Evolutionary conservation across 306 rosid species (phyloP).

Genomic region (Albizia julibrissin): DNA sequence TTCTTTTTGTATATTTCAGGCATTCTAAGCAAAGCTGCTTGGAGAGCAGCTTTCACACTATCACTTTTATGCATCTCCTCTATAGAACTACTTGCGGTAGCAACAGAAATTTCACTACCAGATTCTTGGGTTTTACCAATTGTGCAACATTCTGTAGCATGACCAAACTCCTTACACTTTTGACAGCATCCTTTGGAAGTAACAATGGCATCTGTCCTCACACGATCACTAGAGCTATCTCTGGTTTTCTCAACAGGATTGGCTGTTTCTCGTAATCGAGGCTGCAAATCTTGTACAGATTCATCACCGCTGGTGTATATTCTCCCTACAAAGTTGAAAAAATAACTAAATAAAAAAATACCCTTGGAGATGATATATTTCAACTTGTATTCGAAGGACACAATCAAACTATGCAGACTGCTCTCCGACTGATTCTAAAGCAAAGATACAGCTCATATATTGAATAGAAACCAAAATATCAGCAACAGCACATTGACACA

Average conservation of each 20-base stretch:
- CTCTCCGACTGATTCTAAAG: constrained; percentile 40
- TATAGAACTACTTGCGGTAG: constrained; percentile 48
- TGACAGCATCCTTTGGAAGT: constrained; percentile 53
- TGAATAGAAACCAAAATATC: constrained; percentile 25
- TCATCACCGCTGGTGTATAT: constrained; percentile 42
- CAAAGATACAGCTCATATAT: constrained; percentile 17
- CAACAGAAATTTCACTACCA: constrained; percentile 48
- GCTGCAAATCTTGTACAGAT: constrained; percentile 43
- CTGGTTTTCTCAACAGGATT: constrained; percentile 51
- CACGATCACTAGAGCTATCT: constrained; percentile 49
- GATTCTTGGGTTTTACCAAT: constrained; percentile 40
- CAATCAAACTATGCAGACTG: constrained; percentile 39
- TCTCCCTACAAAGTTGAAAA: constrained; percentile 44
- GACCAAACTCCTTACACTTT: constrained; percentile 66
- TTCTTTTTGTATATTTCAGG: constrained; percentile 78
- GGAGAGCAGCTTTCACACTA: constrained; percentile 78
- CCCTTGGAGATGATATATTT: constrained; percentile 38
- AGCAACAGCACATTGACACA: constrained; percentile 15
- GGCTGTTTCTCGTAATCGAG: constrained; percentile 44
- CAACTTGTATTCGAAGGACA: constrained; percentile 41
- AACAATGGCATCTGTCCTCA: constrained; percentile 43
- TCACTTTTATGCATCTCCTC: constrained; percentile 58
- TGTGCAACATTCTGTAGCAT: constrained; percentile 60
- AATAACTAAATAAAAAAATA: constrained; percentile 43
- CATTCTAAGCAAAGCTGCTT: constrained; percentile 75